Base-by-base conservation (phyloP, 2,329 filamentous ascomycete genomes). In the Elsinoe batatas region DNA sequence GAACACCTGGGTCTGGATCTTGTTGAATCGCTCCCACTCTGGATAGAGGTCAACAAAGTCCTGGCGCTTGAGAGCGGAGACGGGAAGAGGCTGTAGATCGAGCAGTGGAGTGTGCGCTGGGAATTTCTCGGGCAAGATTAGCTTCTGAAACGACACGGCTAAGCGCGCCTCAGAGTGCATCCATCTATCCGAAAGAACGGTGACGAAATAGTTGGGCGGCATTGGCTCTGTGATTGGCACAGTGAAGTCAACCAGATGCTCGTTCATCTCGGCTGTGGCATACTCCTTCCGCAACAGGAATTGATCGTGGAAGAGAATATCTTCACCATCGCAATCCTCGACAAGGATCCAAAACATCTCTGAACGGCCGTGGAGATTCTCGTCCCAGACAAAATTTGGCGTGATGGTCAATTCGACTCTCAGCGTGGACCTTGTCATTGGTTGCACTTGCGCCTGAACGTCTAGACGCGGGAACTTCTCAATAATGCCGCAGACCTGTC, bases 121-220 rank as follows among this genome's bases (percentile, higher is more conserved):
- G 69, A 98, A 98, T 66, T 93, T 93, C 69, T 96, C 91, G 0
- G 93, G 93, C 4, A 98, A 78, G 42, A 95, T 87, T 26, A 98
- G 78, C 69, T 96, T 96, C 68, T 95, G 87, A 74, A 98, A 97
- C 0, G 91, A 91, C 1, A 98, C 86, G 0, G 91, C 86, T 54
- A 98, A 76, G 67, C 91, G 90, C 1, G 91, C 95, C 73, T 98
- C 91, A 0, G 91, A 89, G 68, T 95, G 89, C 89, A 98, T 96
- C 93, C 93, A 98, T 62, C 93, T 80, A 69, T 98, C 93, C 3
- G 91, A 97, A 17, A 96, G 74, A 37, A 98, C 81, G 0, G 90
- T 93, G 64, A 98, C 89, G 72, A 98, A 98, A 74, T 98, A 98
- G 70, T 98, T 95, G 0, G 94, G 93, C 12, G 93, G 93, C 87